Conservation (phyloP, 257 asterid species). For the Dorcoceras hygrometricum region DNA sequence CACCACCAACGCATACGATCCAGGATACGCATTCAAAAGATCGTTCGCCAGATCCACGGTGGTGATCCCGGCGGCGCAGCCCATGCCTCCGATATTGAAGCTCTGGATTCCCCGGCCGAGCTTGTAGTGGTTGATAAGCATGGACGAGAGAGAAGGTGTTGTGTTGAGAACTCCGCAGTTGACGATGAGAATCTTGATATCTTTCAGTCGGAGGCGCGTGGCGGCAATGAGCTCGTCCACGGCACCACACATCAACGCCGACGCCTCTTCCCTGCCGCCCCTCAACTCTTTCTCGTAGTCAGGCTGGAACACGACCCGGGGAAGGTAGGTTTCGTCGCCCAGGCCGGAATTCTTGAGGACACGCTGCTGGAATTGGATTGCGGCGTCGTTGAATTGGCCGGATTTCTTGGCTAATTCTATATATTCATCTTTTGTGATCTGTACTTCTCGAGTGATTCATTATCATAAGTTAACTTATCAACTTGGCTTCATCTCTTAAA, state of each 20-base stretch:
- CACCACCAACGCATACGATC: slow-evolving; percentile 59
- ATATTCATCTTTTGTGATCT: slow-evolving; percentile 62
- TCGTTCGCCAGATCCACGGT: slow-evolving; percentile 57
- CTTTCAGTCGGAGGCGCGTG: slow-evolving; percentile 41
- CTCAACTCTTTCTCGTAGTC: slow-evolving; percentile 30
- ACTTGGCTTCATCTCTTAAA: background rate
- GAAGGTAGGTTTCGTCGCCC: slow-evolving; percentile 60
- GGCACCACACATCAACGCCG: slow-evolving; percentile 45
- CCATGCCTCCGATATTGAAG: slow-evolving; percentile 73
- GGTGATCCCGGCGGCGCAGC: slow-evolving; percentile 54
- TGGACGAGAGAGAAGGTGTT: slow-evolving; percentile 74
- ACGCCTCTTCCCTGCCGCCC: slow-evolving; percentile 53
- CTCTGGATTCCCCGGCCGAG: slow-evolving; percentile 47
- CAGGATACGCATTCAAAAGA: slow-evolving; percentile 49
- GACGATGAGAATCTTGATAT: slow-evolving; percentile 49
- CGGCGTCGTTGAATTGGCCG: slow-evolving; percentile 47
- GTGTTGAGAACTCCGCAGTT: slow-evolving; percentile 64
- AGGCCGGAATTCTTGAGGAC: slow-evolving; percentile 59
- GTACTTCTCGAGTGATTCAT: background rate
- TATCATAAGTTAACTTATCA: slow-evolving; percentile 1
- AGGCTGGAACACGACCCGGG: slow-evolving; percentile 43
- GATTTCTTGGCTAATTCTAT: slow-evolving; percentile 49
- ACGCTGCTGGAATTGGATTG: slow-evolving; percentile 46
- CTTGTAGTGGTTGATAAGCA: slow-evolving; percentile 62
- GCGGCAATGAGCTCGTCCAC: slow-evolving; percentile 49